These are phyloP conservation scores for Zarea fungicola DNA, from an alignment of 2,329 filamentous ascomycete species.

Conservation along the genomic window DNA sequence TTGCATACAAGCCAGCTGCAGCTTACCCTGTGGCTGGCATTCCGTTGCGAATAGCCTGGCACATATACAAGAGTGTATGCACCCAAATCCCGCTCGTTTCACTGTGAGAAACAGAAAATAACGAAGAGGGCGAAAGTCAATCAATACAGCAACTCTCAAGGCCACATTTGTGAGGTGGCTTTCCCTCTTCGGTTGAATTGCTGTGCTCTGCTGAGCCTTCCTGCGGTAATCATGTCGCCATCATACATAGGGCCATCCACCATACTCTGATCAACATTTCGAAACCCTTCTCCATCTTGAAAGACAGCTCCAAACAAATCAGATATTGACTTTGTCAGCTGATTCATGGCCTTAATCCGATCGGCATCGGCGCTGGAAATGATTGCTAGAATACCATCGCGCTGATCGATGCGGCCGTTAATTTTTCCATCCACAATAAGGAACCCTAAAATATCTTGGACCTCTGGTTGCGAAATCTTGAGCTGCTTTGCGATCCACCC, in stretches of 20 bases:
- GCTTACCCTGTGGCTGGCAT: not conserved
- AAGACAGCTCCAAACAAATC: constrained; percentile 68
- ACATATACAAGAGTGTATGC: no score
- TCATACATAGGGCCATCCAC: constrained; percentile 25
- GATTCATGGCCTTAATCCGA: constrained; percentile 65
- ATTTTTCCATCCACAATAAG: constrained; percentile 88
- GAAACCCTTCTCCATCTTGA: constrained; percentile 70
- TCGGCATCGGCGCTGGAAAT: constrained; percentile 67
- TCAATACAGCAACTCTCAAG: not conserved
- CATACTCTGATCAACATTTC: constrained; percentile 21
- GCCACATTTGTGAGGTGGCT: not conserved
- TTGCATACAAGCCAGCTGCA: not conserved
- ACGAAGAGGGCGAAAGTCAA: not conserved
- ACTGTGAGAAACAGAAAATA: not conserved
- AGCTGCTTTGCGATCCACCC: constrained; percentile 84
- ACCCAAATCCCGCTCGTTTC: no score
- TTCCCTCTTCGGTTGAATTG: not conserved
- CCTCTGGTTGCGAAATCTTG: constrained; percentile 77
- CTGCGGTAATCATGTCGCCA: not conserved
- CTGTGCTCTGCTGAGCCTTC: not conserved
- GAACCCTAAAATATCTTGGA: constrained; percentile 92
- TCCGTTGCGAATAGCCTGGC: not conserved
- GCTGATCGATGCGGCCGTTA: constrained; percentile 82
- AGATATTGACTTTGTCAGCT: constrained; percentile 66
- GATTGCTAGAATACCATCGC: constrained; percentile 77